Base-by-base conservation (phyloP, 1,139 yeast species). In the Hemisphaericaspora lyxosophila region DNA sequence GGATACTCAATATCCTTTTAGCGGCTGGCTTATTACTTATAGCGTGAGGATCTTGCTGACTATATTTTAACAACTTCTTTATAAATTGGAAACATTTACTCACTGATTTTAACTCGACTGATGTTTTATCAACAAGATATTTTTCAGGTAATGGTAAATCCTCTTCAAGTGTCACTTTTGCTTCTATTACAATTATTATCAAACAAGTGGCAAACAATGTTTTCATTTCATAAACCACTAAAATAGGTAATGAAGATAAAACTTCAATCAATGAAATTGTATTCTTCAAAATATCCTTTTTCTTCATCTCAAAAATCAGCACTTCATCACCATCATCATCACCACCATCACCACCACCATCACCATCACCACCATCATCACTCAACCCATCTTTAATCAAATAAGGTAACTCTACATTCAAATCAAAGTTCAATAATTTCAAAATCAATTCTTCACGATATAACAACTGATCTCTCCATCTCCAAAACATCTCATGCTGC, bases 401-500 rank as follows among this genome's bases (percentile, higher is more conserved):
- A 48, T 71, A 71, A 1, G 77, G 77, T 34, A 69, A 59, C 5
- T 59, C 64, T 5, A 69, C 44, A 40, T 61, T 61, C 36, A 71
- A 53, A 43, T 71, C 76, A 40, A 71, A 71, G 40, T 69, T 67
- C 32, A 71, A 55, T 26, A 61, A 56, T 45, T 65, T 63, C 30
- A 71, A 52, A 7, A 71, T 60, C 30, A 71, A 51, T 49, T 71
- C 77, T 45, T 71, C 77, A 27, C 77, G 50, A 44, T 61, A 71
- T 34, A 71, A 51, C 4, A 71, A 48, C 49, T 71, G 76, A 49
- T 71, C 76, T 28, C 74, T 47, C 76, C 76, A 71, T 36, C 60
- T 59, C 76, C 77, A 71, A 46, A 67, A 71, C 36, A 61, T 45
- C 31, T 64, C 66, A 42, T 66, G 65, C 30, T 68, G 73, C 42